Evolutionary conservation across 2,329 filamentous ascomycete species (phyloP).

Genomic region (Fonsecaea erecta): DNA sequence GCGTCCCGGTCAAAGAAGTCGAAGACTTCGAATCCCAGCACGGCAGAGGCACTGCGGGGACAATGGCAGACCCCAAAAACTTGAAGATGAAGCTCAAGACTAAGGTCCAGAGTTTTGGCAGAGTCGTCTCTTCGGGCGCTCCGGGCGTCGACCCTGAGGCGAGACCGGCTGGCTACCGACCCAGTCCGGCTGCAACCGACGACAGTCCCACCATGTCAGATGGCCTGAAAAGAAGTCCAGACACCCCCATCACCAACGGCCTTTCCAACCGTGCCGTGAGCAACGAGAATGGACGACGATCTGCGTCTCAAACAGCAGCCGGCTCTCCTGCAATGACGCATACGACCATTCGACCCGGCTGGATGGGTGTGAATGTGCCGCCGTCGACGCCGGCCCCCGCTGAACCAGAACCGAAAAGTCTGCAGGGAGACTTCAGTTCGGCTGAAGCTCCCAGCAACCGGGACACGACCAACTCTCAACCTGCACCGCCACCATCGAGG

Average conservation of each 20-base stretch:
- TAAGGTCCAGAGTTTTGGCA: slow-evolving; percentile 15
- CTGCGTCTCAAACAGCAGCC: slow-evolving; percentile 6
- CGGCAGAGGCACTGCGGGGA: slow-evolving; percentile 35
- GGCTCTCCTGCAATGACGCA: slow-evolving; percentile 14
- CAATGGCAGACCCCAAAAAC: slow-evolving; percentile 38
- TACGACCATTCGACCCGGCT: slow-evolving; percentile 15
- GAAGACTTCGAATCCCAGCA: slow-evolving; percentile 36
- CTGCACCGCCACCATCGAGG: slow-evolving; percentile 2
- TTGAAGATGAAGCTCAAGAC: slow-evolving; percentile 37
- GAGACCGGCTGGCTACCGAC: slow-evolving; percentile 33
- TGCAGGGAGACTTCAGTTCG: slow-evolving; percentile 31
- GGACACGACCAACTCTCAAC: background rate
- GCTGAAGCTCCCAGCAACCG: slow-evolving; percentile 4
- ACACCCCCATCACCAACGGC: slow-evolving; percentile 20
- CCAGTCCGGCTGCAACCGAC: slow-evolving; percentile 21
- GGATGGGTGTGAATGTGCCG: slow-evolving; percentile 11
- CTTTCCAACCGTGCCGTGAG: background rate
- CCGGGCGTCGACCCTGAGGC: slow-evolving; percentile 31
- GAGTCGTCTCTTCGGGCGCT: slow-evolving; percentile 23
- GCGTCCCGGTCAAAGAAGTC: slow-evolving; percentile 36
- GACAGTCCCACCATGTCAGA: slow-evolving; percentile 27
- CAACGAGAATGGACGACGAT: slow-evolving; percentile 9
- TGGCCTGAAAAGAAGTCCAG: slow-evolving; percentile 22
- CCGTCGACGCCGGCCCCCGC: slow-evolving; percentile 1
- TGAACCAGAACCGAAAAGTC: slow-evolving; percentile 28